Base-by-base conservation (phyloP, 306 rosid genomes). In the Ormosia semicastrata region DNA sequence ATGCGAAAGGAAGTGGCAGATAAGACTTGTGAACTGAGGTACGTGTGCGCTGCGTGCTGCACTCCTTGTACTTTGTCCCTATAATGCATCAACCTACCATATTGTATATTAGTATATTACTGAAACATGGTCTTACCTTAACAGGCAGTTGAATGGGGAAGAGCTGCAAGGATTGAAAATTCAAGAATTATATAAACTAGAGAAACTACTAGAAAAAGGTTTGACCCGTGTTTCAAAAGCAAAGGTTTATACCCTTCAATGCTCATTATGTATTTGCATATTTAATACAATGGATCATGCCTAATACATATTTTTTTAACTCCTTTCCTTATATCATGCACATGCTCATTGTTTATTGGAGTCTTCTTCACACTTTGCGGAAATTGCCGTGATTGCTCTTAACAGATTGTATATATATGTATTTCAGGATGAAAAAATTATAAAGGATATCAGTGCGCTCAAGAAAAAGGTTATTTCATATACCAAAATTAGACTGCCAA, bases 11-110 rank as follows among this genome's bases (percentile, higher is more conserved):
- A 81, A 66, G 24, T 75, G 7, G 63, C 40, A 74, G 54, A 74
- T 3, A 74, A 43, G 76, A 54, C 77, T 59, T 37, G 0, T 52
- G 85, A 75, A 57, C 70, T 74, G 63, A 82, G 85, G 85, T 82
- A 79, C 36, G 33, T 69, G 12, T 18, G 10, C 7, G 4, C 4
- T 71, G 13, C n/a, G 0, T 18, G 9, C 1, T 39, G 59, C 52
- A 15, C 12, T 44, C 5, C 18, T 32, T 6, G 53, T 36, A 50
- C 37, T 47, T 77, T 46, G 18, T 14, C 8, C 2, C 69, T 32
- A 13, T 14, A 11, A 53, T 34, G 9, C 33, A 4, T 71, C 1
- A 24, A 69, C n/a, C 56, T 70, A 30, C 37, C 15, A 40, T 37
- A 4, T 57, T 32, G 39, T 68, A 4, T 39, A 13, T 6, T 41